Evolutionary conservation across 805 yeast species (phyloP).

Genomic region (Aciculoconidium aculeatum): DNA sequence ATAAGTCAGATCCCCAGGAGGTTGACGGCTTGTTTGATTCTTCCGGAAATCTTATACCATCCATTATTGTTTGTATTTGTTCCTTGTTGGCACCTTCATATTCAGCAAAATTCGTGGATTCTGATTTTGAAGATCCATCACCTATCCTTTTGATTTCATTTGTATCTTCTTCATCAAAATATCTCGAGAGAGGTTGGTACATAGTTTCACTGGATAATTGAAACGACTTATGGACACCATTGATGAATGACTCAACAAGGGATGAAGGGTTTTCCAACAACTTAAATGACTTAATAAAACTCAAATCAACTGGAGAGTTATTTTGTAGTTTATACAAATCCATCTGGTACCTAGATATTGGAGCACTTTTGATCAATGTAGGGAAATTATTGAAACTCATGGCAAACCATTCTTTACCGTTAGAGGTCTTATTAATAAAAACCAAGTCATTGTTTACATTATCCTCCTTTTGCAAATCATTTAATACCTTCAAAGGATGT

Average conservation of each 20-base stretch:
- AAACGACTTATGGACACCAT: slow-evolving; percentile 32
- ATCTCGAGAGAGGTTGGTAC: slow-evolving; percentile 34
- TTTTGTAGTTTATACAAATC: slow-evolving; percentile 22
- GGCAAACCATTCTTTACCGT: slow-evolving; percentile 75
- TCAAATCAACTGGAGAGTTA: slow-evolving; percentile 11
- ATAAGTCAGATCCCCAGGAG: slow-evolving; percentile 6
- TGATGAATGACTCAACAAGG: slow-evolving; percentile 22
- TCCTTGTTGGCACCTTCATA: slow-evolving; percentile 1
- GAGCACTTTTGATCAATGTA: slow-evolving; percentile 74
- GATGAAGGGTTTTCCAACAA: slow-evolving; percentile 11
- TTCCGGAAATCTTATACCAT: slow-evolving; percentile 30
- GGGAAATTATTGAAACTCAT: slow-evolving; percentile 76
- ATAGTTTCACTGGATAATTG: slow-evolving; percentile 22
- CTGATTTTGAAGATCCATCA: slow-evolving; percentile 19
- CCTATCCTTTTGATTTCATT: slow-evolving; percentile 18
- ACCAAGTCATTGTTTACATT: slow-evolving; percentile 31
- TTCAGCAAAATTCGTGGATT: too few species aligned
- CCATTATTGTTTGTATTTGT: slow-evolving; percentile 25
- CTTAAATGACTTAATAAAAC: slow-evolving; percentile 15
- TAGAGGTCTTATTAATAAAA: slow-evolving; percentile 63
- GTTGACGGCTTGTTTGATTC: slow-evolving; percentile 1
- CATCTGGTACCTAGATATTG: slow-evolving; percentile 57
- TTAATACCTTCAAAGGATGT: slow-evolving; percentile 53
- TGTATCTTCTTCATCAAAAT: slow-evolving; percentile 8
- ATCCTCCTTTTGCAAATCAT: slow-evolving; percentile 22